Base-by-base conservation (phyloP, 1,139 yeast species). In the Kodamaea sp. region DNA sequence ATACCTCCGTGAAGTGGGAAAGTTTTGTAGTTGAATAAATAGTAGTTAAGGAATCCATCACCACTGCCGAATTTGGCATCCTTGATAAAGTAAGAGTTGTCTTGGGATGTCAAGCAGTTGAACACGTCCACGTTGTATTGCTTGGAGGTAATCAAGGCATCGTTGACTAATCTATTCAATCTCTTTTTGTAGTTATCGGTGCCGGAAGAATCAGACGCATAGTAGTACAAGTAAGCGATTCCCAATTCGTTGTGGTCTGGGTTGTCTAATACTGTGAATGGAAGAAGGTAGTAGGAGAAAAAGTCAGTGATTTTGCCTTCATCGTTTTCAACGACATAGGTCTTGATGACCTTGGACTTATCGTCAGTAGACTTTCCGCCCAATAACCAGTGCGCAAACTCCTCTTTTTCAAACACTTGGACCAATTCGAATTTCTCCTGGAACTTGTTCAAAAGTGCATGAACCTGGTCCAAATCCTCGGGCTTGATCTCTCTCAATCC, bases 11-110 rank as follows among this genome's bases (percentile, higher is more conserved):
- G 66, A 34, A 92, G 76, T 3, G 89, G 90, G 64, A 78, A 80
- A 5, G 94, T 82, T 54, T 73, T 81, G 67, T 90, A 92, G 60
- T 92, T 92, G 73, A 92, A 94, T 51, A 94, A 66, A 57, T 92
- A 92, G 59, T 84, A 94, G 62, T 92, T 86, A 54, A 92, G 73
- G 56, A 77, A 77, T 1, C 98, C 99, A 58, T 92, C 97, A 28
- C 99, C 99, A 31, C 80, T 78, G 15, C 96, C 97, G 59, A 94
- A 92, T 57, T 88, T 87, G 61, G 87, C 73, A 32, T 84, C 81
- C 24, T 86, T 83, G 47, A 92, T 67, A 62, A 92, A 88, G 41
- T 81, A 65, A 7, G 89, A 76, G 57, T 92, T 94, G 56, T 92
- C 98, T 63, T 90, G 95, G 9, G 89, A 73, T 0, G 97, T 81